Evolutionary conservation across 768 basidiomycete species (phyloP), one percentile per base, ranked within the genome.

Genomic region (Clavaria fumosa): DNA sequence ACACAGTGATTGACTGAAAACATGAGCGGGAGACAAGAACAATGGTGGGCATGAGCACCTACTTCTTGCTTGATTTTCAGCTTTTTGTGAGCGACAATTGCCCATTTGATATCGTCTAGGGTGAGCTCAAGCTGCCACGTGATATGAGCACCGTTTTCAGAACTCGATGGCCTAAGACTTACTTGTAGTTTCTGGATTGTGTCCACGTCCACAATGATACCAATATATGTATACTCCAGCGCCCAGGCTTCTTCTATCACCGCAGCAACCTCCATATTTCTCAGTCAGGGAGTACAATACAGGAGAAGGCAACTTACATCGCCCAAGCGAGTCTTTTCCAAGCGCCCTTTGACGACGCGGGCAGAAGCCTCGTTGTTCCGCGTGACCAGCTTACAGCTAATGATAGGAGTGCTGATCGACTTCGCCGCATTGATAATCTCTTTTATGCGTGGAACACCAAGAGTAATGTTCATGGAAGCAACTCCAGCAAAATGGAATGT

Each of bases 401-500:
- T 99, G 55, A 99, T 96, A 3, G 95, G 95, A 0, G 95, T 99
- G 51, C 82, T 90, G 59, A 99, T 97, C 26, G 67, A 59, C 55
- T 95, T 99, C n/a, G 95, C 86, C 2, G 90, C 95, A 49, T 97
- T 99, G 66, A 99, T 99, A 47, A 99, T 97, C 58, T 99, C 95
- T 58, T 97, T 97, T 61, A 99, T 97, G 50, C 95, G 93, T 2
- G 95, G 95, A n/a, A 97, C 95, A 58, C 95, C 95, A 24, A 97
- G 74, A 0, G 95, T 99, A 45, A 99, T 89, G 60, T 96, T 97
- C 95, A 97, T 99, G 24, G 91, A 93, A 5, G 95, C 95, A 44
- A 99, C 93, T 62, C 95, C 95, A 49, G 95, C 95, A 58, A 97
- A 99, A 67, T 99, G 95, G 75, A 99, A 99, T 39, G 95, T 97